These are phyloP conservation scores for Arabidopsis hybrid DNA, from an alignment of 441 rosid genomes.

Conservation along the genomic window DNA sequence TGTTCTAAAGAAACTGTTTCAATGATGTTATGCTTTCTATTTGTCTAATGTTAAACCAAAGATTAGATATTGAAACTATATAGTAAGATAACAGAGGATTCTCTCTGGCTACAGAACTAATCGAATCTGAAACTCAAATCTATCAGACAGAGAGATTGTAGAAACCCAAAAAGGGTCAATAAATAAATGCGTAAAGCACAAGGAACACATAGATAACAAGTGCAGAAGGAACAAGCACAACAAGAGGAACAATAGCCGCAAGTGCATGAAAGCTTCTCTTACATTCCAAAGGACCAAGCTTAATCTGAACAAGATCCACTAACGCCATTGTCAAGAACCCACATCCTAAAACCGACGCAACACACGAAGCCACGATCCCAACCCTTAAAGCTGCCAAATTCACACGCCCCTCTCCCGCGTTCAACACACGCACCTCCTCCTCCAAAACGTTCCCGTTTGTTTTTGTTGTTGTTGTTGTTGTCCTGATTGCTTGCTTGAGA, in stretches of 20 bases:
- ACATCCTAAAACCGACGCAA: conserved; percentile 80
- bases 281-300: conserved; percentile 76
- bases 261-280: conserved; percentile 51
- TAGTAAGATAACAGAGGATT: conserved; percentile 1
- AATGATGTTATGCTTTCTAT: background rate
- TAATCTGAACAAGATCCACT: conserved; percentile 80
- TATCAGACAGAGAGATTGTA: background rate
- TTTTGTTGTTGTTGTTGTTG: conserved; percentile 38
- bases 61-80: background rate
- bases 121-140: conserved; percentile 21
- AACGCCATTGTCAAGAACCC: conserved; percentile 82
- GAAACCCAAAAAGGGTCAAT: conserved; percentile 24
- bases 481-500: conserved; percentile 69
- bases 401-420: conserved; percentile 50
- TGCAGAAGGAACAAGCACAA: conserved; percentile 72
- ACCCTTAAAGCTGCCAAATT: conserved; percentile 56
- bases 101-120: background rate
- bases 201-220: conserved; percentile 61
- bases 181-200: conserved; percentile 64
- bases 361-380: conserved; percentile 65
- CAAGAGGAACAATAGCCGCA: conserved; percentile 73
- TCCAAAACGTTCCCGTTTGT: conserved; percentile 8
- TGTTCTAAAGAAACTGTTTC: conserved; percentile 21
- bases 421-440: conserved; percentile 35
- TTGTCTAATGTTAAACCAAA: background rate